Evolutionary conservation across 179 eudicot species (phyloP), one percentile per base, ranked within the genome.

Genomic region (Actinidia chinensis): DNA sequence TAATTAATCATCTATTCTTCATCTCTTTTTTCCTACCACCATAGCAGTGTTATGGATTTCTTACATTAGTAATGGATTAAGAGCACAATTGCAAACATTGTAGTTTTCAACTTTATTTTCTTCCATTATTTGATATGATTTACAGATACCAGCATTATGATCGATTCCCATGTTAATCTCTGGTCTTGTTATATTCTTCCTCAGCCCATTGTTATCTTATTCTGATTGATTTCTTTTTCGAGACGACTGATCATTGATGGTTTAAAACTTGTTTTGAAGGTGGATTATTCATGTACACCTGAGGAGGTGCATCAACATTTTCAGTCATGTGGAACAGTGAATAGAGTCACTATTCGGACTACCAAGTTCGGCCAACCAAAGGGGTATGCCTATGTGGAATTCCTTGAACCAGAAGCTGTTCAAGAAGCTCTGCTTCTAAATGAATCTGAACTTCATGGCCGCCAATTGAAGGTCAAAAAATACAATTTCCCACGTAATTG

Each of bases 291-390:
- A 64, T 89, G 93, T 77, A 89, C 93, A 4, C 93, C 91, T 64
- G 91, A 88, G 82, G 91, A 86, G 79, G 91, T 89, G 69, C 91
- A 89, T 79, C 91, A 86, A 78, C 91, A 89, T 79, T 89, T 89
- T 79, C 89, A 83, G 83, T 72, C 87, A 43, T 86, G 92, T 82
- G 93, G 93, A 66, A 88, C 88, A 7, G 88, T 89, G 63, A 89
- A 89, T 75, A 85, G 91, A 64, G 91, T 88, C 60, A 89, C 93
- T 25, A 89, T 89, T 58, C 83, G 91, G 74, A 86, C 88, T 33
- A 82, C 75, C 76, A 89, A 88, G 77, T 88, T 48, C 68, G 93
- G 93, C 73, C 93, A 89, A 75, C 93, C 93, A 50, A 89, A 88
- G 83, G 91, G 91, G 50, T 89, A 89, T 78, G 93, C 93, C 33